Base-by-base conservation (phyloP, 2,329 filamentous ascomycete genomes). In the Geoglossum cookeanum region DNA sequence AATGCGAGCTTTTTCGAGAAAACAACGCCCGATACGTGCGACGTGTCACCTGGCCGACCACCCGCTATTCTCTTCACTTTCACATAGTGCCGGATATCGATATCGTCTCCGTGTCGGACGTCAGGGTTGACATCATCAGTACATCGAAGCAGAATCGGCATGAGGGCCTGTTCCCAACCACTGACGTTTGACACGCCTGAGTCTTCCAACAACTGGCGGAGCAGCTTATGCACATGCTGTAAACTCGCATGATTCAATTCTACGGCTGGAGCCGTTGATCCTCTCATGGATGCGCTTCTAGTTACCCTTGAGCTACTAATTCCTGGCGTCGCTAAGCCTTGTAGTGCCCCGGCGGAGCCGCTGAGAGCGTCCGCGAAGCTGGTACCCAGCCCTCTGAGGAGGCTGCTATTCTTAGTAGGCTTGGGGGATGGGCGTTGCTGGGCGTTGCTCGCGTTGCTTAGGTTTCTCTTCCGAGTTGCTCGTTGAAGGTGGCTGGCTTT, bases 61-160 rank as follows among this genome's bases (percentile, higher is more conserved):
- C 92, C 91, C 0, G 90, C 87, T 11, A 98, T 92, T 67, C 94
- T 94, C 68, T 98, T 98, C 33, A 98, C 72, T 67, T 98, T 98
- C 61, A 98, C 88, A 65, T 96, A 98, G 67, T 97, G 90, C 3
- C 92, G 80, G 59, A 98, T 92, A 67, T 98, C 92, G 76, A 98
- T 97, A 66, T 92, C 87, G 68, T 98, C 92, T 32, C 89, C 90
- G 57, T 81, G 79, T 58, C 89, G 84, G 49, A 96, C 87, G 67
- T 97, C 87, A 1, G 92, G 92, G 61, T 94, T 85, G 3, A 98
- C 90, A 65, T 97, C 92, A 62, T 96, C 89, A 0, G 91, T 94
- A 61, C 90, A 92, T 63, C 85, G 85, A 27, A 96, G 75, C 22
- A 98, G 76, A 56, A 98, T 94, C 0, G 92, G 92, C 55, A 96